Base-by-base conservation (phyloP, 1,284 basidiomycete genomes). In the Naganishia albida region DNA sequence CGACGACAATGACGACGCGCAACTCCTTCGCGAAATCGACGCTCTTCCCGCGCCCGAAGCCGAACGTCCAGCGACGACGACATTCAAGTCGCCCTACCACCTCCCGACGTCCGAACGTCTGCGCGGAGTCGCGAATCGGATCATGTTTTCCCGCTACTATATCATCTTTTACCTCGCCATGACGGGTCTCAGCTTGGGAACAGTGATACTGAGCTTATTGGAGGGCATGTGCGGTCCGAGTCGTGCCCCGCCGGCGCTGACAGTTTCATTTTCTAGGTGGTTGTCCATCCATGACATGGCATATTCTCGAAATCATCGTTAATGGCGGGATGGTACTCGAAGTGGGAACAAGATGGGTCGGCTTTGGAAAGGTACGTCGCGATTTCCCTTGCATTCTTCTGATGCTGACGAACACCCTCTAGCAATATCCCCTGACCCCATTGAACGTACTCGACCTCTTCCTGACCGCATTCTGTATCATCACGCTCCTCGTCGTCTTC, bases 391-490 rank as follows among this genome's bases (percentile, higher is more conserved):
- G 30, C 28, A 20, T n/a, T n/a, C 20, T 18, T 38, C 34, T 34
- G 15, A 52, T 50, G 8, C 40, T 54, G 30, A 6, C 18, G 46
- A 8, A 39, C n/a, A 20, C 16, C 7, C 28, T 23, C 48, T 60
- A 96, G 93, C 90, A 93, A 91, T 96, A 96, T 81, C 95, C 93
- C 87, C 88, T 87, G 78, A 93, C 93, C 18, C 86, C 88, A 16
- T 92, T 91, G 80, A 96, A 96, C 77, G 81, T 91, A 44, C 82
- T 93, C 73, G 93, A 96, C 77, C 83, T 95, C 16, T 83, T 89
- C 53, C 83, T 96, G 52, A 94, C 93, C 1, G 69, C 85, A 18
- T 90, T 97, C 78, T 96, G 93, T 75, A 86, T 86, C 8, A 77
- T 95, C 68, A 97, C 93, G 0, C 81, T 97, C 20, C 81, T 94